Evolutionary conservation across 768 basidiomycete genomes (phyloP).

Genomic region (Termitomyces heimii): DNA sequence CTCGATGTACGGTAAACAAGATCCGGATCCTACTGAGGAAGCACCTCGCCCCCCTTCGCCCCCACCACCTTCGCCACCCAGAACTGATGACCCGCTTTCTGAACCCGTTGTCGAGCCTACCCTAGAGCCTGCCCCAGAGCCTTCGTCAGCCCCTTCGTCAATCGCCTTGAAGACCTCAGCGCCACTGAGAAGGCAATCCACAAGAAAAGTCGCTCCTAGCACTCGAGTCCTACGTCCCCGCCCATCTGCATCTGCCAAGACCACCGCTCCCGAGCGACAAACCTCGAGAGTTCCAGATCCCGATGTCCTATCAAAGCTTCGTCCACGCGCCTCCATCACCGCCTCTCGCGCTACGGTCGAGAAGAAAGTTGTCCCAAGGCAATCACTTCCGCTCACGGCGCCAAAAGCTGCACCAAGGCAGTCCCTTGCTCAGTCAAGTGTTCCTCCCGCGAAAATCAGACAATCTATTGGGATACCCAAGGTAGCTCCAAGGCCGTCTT

Average conservation of each 20-base stretch:
- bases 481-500: background rate
- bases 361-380: background rate
- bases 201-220: background rate
- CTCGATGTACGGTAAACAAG: background rate
- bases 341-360: background rate
- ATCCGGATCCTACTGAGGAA: background rate
- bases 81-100: too few species aligned
- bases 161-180: background rate
- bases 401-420: background rate
- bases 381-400: background rate
- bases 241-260: background rate
- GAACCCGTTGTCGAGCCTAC: background rate
- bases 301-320: background rate
- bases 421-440: background rate
- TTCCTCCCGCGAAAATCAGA: background rate
- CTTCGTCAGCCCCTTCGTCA: background rate
- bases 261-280: too few species aligned
- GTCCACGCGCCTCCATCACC: conserved; percentile 2
- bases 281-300: background rate
- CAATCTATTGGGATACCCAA: background rate
- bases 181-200: background rate
- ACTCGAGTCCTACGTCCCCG: conserved; percentile 1
- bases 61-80: background rate
- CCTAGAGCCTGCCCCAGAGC: too few species aligned
- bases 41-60: background rate